These are phyloP conservation scores for Venturia nashicola DNA, from an alignment of 2,329 filamentous ascomycete species.

Conservation along the genomic window DNA sequence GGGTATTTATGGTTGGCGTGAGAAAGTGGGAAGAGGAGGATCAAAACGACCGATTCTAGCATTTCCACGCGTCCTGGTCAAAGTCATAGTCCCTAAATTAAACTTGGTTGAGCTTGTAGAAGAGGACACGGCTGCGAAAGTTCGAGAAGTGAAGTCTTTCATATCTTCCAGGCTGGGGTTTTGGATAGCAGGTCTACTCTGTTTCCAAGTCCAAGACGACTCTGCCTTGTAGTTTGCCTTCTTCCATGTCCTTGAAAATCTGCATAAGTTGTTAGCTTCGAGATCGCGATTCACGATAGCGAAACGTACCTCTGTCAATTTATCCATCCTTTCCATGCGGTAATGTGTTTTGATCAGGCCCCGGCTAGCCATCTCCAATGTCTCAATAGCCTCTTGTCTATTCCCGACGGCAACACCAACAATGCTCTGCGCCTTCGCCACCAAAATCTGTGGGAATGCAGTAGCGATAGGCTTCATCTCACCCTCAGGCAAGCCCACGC, in stretches of 20 bases:
- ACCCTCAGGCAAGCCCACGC: constrained; percentile 36
- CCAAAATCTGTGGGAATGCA: constrained; percentile 27
- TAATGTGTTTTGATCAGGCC: constrained; percentile 37
- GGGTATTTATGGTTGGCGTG: too few relatives aligned
- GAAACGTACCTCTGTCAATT: constrained; percentile 24
- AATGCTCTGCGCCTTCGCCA: constrained; percentile 30
- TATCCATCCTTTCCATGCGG: constrained; percentile 33
- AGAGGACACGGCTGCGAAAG: too few relatives aligned
- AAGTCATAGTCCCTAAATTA: too few relatives aligned
- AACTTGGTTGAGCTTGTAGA: too few relatives aligned
- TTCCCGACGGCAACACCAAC: constrained; percentile 35
- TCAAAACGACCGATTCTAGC: too few relatives aligned
- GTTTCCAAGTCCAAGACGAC: constrained; percentile 33
- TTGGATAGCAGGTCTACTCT: too few relatives aligned
- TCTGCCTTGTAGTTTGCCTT: constrained; percentile 31
- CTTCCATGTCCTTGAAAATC: constrained; percentile 35
- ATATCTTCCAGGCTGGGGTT: too few relatives aligned
- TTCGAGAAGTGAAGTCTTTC: too few relatives aligned
- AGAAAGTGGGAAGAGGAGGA: too few relatives aligned
- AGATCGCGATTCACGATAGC: background rate
- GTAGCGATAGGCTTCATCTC: constrained; percentile 31
- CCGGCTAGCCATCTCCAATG: constrained; percentile 31
- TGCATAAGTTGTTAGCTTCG: background rate
- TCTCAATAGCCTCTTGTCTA: constrained; percentile 36
- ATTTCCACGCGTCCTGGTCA: too few relatives aligned